Evolutionary conservation across 176 grass and related monocot genomes (phyloP).

Genomic region (Alopecurus myosuroides): DNA sequence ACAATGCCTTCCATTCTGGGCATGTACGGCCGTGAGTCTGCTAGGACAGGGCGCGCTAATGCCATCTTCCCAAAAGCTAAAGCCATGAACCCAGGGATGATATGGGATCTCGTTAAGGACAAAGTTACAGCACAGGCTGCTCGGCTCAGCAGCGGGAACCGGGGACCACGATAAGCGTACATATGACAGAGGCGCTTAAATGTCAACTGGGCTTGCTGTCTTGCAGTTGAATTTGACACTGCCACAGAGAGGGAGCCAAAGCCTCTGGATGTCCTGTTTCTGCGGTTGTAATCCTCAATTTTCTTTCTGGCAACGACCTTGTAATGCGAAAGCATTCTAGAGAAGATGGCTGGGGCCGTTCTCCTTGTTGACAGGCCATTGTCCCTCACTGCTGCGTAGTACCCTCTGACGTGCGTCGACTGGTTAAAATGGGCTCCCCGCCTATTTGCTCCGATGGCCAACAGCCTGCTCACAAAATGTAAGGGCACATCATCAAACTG

Average conservation of each 20-base stretch:
- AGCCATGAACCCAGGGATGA: constrained; percentile 64
- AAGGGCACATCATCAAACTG: constrained; percentile 1
- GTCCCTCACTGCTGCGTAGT: constrained; percentile 26
- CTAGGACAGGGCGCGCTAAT: constrained; percentile 40
- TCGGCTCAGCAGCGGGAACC: constrained; percentile 41
- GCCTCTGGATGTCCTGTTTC: constrained; percentile 33
- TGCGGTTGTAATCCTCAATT: constrained; percentile 31
- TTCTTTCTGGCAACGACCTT: constrained; percentile 38
- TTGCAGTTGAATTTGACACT: constrained; percentile 32
- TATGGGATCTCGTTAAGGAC: constrained; percentile 64
- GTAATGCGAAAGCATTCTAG: constrained; percentile 60
- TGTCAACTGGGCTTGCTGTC: constrained; percentile 47
- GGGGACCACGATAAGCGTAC: constrained; percentile 22
- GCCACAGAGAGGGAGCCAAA: constrained; percentile 24
- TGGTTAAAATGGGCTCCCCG: constrained; percentile 49
- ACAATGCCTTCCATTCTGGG: constrained; percentile 39
- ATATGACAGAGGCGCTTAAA: constrained; percentile 51
- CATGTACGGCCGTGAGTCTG: constrained; percentile 36
- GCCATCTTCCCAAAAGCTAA: constrained; percentile 57
- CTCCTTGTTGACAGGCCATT: constrained; percentile 40
- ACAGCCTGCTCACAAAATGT: constrained; percentile 47
- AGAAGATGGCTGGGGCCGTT: constrained; percentile 42
- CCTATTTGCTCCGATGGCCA: constrained; percentile 52
- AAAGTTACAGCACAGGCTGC: constrained; percentile 54
- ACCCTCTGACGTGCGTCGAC: constrained; percentile 24